Percentiles rank a stretch among this genome's conserved stretches.
phyloP scores from a whole-genome alignment of 75 land plant species.

The Adiantum capillusveneris region DNA sequence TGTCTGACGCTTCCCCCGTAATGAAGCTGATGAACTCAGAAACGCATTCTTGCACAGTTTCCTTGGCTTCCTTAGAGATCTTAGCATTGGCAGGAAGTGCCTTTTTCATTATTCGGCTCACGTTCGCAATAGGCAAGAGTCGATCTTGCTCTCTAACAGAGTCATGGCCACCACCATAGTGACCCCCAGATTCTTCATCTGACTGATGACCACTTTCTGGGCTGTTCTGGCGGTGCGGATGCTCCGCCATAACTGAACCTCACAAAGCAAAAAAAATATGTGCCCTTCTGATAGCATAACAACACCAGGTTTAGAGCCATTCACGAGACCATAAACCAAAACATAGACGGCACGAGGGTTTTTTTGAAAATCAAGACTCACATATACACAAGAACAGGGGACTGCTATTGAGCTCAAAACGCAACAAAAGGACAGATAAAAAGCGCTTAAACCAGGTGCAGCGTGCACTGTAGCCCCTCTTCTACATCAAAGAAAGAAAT shows the following conservation, averaged over 20 bases:
- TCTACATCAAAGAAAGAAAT: no score
- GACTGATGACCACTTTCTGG: slow-evolving; percentile 9
- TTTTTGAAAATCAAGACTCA: no score
- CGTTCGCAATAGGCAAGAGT: slow-evolving; percentile 59
- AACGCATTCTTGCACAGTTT: slow-evolving; percentile 67
- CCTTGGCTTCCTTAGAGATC: slow-evolving; percentile 66
- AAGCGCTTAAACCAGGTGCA: no score
- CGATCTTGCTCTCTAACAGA: slow-evolving; percentile 51
- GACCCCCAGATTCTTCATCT: slow-evolving; percentile 9
- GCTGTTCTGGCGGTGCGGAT: neutral
- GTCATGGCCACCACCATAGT: slow-evolving; percentile 16
- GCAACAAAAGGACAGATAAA: no score
- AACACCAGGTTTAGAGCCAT: no score
- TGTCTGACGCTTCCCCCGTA: slow-evolving; percentile 60
- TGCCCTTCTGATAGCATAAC: no score
- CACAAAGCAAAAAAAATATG: no score
- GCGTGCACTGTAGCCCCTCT: no score
- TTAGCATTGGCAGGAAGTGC: slow-evolving; percentile 66
- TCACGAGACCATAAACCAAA: no score
- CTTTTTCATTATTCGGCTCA: slow-evolving; percentile 66
- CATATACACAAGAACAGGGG: no score
- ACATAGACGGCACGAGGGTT: no score
- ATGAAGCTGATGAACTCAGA: slow-evolving; percentile 72
- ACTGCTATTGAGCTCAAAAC: no score
- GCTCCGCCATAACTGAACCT: neutral